Base-by-base conservation (phyloP, 2,329 filamentous ascomycete species). In the Tetracladium maxilliforme region DNA sequence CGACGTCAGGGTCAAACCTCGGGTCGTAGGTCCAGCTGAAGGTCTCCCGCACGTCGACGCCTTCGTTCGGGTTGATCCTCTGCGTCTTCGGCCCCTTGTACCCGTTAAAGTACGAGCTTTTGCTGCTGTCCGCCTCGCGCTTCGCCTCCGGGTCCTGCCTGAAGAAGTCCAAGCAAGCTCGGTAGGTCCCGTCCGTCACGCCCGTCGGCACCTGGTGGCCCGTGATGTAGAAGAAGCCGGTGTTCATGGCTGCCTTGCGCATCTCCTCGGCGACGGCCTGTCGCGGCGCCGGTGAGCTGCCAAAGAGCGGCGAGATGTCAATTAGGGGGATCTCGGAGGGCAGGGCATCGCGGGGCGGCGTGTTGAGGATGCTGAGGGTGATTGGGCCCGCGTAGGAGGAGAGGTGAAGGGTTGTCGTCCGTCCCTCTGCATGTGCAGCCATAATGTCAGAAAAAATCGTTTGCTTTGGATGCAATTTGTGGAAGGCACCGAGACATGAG, bases 81-180 rank as follows among this genome's bases (percentile, higher is more conserved):
- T 55, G 48, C 14, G 44, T 50, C 22, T 45, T 44, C 2, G 51
- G 45, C 4, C 30, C 34, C 6, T 34, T 42, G 21, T 60, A 70
- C 4, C 64, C 64, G 31, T 61, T 64, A 31, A 51, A 56, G 29
- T 52, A 54, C 15, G 46, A 47, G 17, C 54, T 58, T 19, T 47
- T 26, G 35, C 37, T 21, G 14, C 38, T 26, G n/a, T 28, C 34
- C 36, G 33, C 48, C 41, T 41, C 40, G 25, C 56, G 42, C 33
- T 69, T 69, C 7, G 44, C 36, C 7, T 52, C 49, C 0, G 39
- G 30, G 0, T 57, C 43, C 31, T 66, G 61, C 5, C 43, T 48
- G 42, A 69, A 68, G 38, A 68, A 68, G 4, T n/a, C n/a, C n/a
- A 51, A 56, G 29, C 52, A 54, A 15, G 46, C 47, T 17, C 54